Conservation (phyloP, 805 yeast genomes). For the Huiozyma naganishii region DNA sequence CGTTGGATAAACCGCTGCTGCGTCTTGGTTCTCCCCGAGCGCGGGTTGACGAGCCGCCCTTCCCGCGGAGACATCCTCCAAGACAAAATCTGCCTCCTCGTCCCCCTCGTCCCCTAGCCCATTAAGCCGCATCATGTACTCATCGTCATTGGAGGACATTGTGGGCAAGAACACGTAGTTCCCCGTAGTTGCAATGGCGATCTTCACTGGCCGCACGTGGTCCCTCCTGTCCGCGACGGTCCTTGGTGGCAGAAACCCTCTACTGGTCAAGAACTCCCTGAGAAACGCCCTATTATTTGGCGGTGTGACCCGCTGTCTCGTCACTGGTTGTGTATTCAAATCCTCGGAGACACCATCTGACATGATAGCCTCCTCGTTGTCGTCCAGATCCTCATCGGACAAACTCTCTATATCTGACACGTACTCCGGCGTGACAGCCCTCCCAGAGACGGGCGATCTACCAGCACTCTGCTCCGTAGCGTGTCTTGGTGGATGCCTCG, state of each 20-base stretch:
- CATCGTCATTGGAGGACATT: constrained; percentile 25
- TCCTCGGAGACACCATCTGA: neutral
- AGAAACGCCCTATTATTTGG: constrained; percentile 8
- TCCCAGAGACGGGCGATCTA: no score
- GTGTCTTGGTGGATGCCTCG: neutral
- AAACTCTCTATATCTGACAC: no score
- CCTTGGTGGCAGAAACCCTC: constrained; percentile 22
- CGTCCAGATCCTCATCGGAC: neutral
- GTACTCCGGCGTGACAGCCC: no score
- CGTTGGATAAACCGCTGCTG: neutral
- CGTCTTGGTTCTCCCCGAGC: neutral
- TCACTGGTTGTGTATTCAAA: neutral
- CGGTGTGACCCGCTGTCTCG: neutral
- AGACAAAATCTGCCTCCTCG: neutral
- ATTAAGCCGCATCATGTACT: constrained; percentile 22
- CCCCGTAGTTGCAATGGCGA: constrained; percentile 27
- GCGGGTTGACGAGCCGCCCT: no score
- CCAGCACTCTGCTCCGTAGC: neutral
- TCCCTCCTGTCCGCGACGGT: constrained; percentile 8
- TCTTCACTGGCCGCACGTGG: constrained; percentile 7
- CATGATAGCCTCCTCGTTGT: neutral
- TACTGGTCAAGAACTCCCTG: constrained; percentile 15
- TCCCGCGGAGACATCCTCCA: no score
- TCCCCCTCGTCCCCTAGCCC: constrained; percentile 10
- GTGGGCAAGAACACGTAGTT: constrained; percentile 30